Evolutionary conservation across 2,329 filamentous ascomycete species (phyloP), one percentile per base, ranked within the genome.

Genomic region (Catunica adiposa): DNA sequence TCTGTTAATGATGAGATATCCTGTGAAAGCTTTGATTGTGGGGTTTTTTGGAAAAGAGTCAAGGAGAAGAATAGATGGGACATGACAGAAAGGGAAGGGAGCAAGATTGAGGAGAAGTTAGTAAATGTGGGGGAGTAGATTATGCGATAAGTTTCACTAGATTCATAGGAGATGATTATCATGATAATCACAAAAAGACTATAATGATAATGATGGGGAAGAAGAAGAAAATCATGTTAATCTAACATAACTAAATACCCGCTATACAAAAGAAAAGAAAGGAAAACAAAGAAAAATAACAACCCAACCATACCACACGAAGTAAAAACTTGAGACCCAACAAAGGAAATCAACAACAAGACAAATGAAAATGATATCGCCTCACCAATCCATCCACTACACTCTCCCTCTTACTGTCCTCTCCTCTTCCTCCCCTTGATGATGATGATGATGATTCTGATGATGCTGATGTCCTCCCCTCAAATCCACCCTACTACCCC

Each of bases 1-100:
- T 74, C 83, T 2, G 83, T 81, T 60, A 71, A 79, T 1, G 90
- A 96, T 38, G 80, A 84, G 34, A 82, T 96, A n/a, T 74, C 69
- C 42, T 98, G 92, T 65, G 88, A 95, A 64, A 94, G 86, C 66
- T 80, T 86, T 66, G 90, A 95, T 68, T 98, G 92, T 65, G 85
- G 89, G 0, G 87, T 95, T 0, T 97, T 94, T 62, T 97, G 94
- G 68, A 82, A 82, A 31, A 70, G 87, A 14, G 75, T 79, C 54
- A 84, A 80, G 66, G 80, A 86, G 64, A 67, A 5, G 5, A 34
- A 34, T 34, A 5, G 11, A 5, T 34, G 11, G 29, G 29, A 34
- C 5, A 34, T 34, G 5, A 34, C 29, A 5, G 5, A 34, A 34
- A 34, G 5, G 11, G 29, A 34, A 11, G 29, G 29, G 11, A 5